Evolutionary conservation across 805 yeast genomes (phyloP).

Genomic region (Kodamaea kakaduensis): DNA sequence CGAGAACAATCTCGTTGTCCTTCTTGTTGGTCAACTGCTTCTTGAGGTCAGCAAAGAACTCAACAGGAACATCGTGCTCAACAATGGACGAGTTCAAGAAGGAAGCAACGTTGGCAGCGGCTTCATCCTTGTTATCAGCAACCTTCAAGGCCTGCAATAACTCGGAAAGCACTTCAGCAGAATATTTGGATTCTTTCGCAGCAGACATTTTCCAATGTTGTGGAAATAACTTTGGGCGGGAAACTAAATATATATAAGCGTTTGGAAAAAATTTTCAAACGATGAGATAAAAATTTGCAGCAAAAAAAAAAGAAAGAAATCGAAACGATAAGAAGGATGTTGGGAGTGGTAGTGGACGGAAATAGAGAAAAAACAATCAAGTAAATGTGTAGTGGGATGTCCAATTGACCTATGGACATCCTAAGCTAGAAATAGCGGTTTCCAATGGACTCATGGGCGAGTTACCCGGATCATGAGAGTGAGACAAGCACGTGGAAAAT

Average conservation of each 20-base stretch:
- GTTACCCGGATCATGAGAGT: no score
- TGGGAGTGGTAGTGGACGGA: no score
- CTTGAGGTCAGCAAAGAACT: constrained; percentile 75
- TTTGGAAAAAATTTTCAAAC: constrained; percentile 8
- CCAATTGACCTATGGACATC: no score
- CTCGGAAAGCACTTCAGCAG: constrained; percentile 83
- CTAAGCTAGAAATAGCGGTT: no score
- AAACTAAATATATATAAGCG: constrained; percentile 8
- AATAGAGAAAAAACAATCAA: no score
- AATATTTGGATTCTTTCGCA: constrained; percentile 57
- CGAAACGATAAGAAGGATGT: constrained; percentile 4
- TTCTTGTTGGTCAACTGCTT: constrained; percentile 80
- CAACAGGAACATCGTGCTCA: constrained; percentile 96
- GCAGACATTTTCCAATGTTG: constrained; percentile 44
- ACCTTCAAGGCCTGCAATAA: constrained; percentile 89
- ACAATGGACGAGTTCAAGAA: constrained; percentile 95
- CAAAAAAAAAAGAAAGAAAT: constrained; percentile 2
- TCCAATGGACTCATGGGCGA: no score
- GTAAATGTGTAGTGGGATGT: no score
- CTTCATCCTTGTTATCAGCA: constrained; percentile 83
- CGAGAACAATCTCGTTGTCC: constrained; percentile 55
- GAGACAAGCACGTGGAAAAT: no score
- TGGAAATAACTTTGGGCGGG: constrained; percentile 11
- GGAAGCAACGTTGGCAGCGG: constrained; percentile 85
- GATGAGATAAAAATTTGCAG: constrained; percentile 9